Base-by-base conservation (phyloP, 441 rosid species). In the Euphorbia schlechtendalii region DNA sequence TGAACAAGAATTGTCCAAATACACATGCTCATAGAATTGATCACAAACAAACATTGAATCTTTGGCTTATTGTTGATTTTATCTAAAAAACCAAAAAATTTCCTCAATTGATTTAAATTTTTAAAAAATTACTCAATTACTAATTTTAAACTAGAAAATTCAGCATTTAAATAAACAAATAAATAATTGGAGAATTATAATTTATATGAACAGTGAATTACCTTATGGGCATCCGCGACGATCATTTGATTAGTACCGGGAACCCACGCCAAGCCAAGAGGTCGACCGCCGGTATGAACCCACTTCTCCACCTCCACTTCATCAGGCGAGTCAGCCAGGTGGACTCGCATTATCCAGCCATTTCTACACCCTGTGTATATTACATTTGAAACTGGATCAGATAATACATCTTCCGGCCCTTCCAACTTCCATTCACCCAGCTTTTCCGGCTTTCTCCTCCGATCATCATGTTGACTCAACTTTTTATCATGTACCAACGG, bases 221-320 rank as follows among this genome's bases (percentile, higher is more conserved):
- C 96, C 94, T 83, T 78, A 25, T 66, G 61, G 0, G 88, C 82
- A 32, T 89, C 92, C 9, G 90, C 93, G 0, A 92, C 96, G 0
- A 89, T 72, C 11, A 85, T 24, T 41, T 84, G 89, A 0, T 63
- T 53, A 5, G 71, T 13, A 22, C 14, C 38, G 3, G 9, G 12
- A 61, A 27, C 86, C 90, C 85, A 61, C 11, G 80, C 89, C 6
- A 92, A 18, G 5, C 98, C 98, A 7, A 92, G 92, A 0, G 98
- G 98, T 66, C 96, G 69, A 0, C 96, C 95, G 4, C 90, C 88
- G 1, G 94, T 92, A 64, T 83, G 73, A 24, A 92, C 81, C 90
- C 82, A 85, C n/a, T 80, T 74, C 68, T 83, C 84, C 2, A 92
- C 82, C 13, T 64, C 73, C 5, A 76, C 41, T 62, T 81, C 82